Percentiles rank a stretch among this genome's conserved stretches.
These are phyloP conservation scores for Alternaria atra DNA, from an alignment of 2,329 filamentous ascomycete species.

Conservation along the genomic window DNA sequence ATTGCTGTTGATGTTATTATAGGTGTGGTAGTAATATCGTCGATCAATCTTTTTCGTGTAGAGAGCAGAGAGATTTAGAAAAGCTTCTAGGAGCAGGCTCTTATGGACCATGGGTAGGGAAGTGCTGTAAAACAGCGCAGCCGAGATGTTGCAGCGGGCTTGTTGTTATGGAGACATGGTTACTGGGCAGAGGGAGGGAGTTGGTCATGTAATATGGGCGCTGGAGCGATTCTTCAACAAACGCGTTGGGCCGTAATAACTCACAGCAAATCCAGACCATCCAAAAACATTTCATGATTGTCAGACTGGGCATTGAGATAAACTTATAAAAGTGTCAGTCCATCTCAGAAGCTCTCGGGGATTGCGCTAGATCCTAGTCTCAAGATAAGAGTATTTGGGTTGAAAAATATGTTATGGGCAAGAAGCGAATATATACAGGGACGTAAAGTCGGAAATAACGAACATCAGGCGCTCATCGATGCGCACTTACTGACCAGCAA, in stretches of 20 bases:
- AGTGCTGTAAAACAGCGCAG: neutral
- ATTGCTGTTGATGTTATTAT: no score
- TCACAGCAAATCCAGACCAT: neutral
- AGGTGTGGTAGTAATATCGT: no score
- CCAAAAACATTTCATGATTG: neutral
- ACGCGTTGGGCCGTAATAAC: neutral
- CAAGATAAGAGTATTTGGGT: neutral
- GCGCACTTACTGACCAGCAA: conserved; percentile 29
- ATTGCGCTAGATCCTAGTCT: neutral
- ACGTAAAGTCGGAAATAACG: neutral
- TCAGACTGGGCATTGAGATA: neutral
- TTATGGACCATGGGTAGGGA: neutral
- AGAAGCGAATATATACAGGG: conserved; percentile 1
- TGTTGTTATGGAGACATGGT: neutral
- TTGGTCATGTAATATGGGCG: neutral
- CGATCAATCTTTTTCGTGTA: no score
- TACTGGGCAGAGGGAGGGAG: neutral
- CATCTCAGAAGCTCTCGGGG: neutral
- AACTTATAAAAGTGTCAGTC: neutral
- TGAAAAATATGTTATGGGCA: neutral
- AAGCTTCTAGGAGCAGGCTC: no score
- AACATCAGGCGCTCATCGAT: neutral
- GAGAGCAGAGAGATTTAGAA: no score
- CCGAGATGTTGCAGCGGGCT: neutral
- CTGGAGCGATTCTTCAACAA: neutral